Evolutionary conservation across 306 rosid genomes (phyloP), one percentile per base, ranked within the genome.

Genomic region (Geum urbanum): DNA sequence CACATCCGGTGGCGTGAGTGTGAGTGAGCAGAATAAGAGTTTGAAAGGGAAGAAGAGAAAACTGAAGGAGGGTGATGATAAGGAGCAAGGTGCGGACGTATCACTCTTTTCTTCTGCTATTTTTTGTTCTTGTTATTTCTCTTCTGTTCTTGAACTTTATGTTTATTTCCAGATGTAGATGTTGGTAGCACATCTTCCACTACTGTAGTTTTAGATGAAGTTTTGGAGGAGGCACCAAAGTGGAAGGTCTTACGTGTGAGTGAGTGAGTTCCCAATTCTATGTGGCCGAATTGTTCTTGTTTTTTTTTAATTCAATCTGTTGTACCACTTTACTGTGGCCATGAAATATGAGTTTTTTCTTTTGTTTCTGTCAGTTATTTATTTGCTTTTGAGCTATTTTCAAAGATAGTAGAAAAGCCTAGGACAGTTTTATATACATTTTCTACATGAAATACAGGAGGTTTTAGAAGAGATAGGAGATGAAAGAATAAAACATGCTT

Each of bases 171-270:
- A 57, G 79, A 71, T 83, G 74, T 71, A 63, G 83, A 79, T 79
- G 87, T 69, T 81, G 87, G 79, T 50, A 86, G 86, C 66, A 24
- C 82, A 63, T 79, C 83, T 13, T 78, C 83, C 8, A 20, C 86
- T 76, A 82, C 76, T 80, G 41, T 86, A 71, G 78, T 81, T 61
- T 77, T 94, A 86, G 92, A 87, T 70, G 96, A 94, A 83, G 95
- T 94, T 67, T 81, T 94, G 84, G 98, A 94, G 86, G 97, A 90
- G 84, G 88, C 98, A 41, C 98, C 98, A 7, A 94, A 94, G 83
- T 94, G 98, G 98, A 94, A 94, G 90, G 88, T 94, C 79, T 94
- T 94, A 87, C 86, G 92, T 85, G 98, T 90, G 97, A 90, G 97
- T 92, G 82, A 90, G 97, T 90, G 97, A 84, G 95, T 90, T 88